Conservation (phyloP, 106 monocot species). For the Chionographis japonica region DNA sequence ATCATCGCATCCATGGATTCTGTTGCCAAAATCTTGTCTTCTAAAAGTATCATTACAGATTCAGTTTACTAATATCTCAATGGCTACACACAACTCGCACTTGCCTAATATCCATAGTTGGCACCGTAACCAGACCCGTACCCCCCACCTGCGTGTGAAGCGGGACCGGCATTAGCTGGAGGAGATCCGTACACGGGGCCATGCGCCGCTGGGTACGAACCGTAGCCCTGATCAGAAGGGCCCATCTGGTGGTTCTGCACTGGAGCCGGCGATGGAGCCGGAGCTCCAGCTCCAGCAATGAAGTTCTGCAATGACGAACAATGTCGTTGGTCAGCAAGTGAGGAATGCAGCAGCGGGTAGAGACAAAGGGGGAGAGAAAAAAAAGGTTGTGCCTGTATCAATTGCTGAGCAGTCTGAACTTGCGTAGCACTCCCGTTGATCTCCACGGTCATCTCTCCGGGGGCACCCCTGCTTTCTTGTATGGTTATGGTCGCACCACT, state of each 20-base stretch:
- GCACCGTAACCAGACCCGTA: slow-evolving; percentile 36
- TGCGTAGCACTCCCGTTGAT: slow-evolving; percentile 76
- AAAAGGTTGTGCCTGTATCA: slow-evolving; percentile 54
- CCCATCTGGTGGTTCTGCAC: slow-evolving; percentile 13
- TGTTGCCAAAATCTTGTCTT: too few relatives aligned
- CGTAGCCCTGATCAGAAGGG: slow-evolving; percentile 28
- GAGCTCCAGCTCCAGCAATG: slow-evolving; percentile 28
- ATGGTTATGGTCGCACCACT: slow-evolving; percentile 96
- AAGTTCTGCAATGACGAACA: slow-evolving; percentile 33
- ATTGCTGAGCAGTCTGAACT: slow-evolving; percentile 88
- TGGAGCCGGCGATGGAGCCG: slow-evolving; percentile 9
- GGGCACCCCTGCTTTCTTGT: slow-evolving; percentile 83
- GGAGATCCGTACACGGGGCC: slow-evolving; percentile 20
- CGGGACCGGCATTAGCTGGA: slow-evolving; percentile 6
- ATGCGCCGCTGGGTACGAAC: slow-evolving; percentile 21
- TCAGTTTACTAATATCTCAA: too few relatives aligned
- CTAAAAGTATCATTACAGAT: too few relatives aligned
- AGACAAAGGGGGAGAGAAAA: too few relatives aligned
- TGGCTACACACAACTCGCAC: neutral
- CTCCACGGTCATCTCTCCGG: slow-evolving; percentile 98
- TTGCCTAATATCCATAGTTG: slow-evolving; percentile 35
- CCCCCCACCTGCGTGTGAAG: slow-evolving; percentile 9
- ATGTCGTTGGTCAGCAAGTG: too few relatives aligned
- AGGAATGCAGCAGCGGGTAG: too few relatives aligned
- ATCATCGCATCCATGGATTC: too few relatives aligned